Conservation (phyloP, 352 stramenopile genomes). For the Globisporangium perplexum region DNA sequence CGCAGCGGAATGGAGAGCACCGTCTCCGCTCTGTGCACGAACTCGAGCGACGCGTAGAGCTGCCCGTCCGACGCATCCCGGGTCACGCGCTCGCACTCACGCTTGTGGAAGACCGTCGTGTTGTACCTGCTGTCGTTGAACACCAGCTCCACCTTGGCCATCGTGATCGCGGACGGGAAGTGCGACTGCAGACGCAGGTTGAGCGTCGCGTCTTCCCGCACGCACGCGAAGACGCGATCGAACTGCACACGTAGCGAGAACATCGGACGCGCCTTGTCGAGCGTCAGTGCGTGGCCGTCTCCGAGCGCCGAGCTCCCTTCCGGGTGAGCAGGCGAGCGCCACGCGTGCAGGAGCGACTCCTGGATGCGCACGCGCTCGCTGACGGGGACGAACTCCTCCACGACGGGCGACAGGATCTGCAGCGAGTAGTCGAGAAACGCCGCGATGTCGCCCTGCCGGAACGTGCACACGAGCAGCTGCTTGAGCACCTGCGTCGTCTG, state of each 20-base stretch:
- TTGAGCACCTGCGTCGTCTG: constrained; percentile 70
- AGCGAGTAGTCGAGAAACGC: constrained; percentile 76
- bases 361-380: constrained; percentile 54
- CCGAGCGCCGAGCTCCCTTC: constrained; percentile 24
- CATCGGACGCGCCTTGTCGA: constrained; percentile 48
- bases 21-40: constrained; percentile 30
- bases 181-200: constrained; percentile 42
- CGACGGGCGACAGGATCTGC: constrained; percentile 64
- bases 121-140: constrained; percentile 80
- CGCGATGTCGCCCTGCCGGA: constrained; percentile 60
- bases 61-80: constrained; percentile 25
- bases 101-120: constrained; percentile 41
- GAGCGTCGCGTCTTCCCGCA: constrained; percentile 57
- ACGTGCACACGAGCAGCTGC: constrained; percentile 69
- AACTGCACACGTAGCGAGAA: constrained; percentile 53
- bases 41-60: constrained; percentile 42
- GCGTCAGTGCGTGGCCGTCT: constrained; percentile 35
- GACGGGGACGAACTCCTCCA: constrained; percentile 62
- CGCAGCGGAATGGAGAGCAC: constrained; percentile 40
- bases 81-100: constrained; percentile 3
- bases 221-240: constrained; percentile 55
- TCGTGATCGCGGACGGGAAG: constrained; percentile 48
- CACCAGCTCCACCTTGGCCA: constrained; percentile 59
- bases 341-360: constrained; percentile 56
- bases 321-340: constrained; percentile 30